Conservation (phyloP, 495 filamentous ascomycete genomes). For the Endocarpon pusillum region DNA sequence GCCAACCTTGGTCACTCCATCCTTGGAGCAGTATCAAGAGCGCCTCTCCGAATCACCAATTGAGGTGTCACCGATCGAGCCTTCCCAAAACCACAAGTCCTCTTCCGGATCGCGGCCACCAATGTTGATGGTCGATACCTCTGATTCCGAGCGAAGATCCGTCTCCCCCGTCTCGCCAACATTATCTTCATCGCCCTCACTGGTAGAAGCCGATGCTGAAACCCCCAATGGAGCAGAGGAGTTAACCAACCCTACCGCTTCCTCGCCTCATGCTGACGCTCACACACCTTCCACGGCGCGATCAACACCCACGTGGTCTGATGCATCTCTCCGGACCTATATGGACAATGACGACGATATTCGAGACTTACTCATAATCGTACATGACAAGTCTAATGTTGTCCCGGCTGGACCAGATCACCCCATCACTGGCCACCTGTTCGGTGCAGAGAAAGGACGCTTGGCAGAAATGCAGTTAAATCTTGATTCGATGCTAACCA, state of each 20-base stretch:
- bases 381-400: conserved; percentile 75
- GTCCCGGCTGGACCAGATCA: conserved; percentile 62
- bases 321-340: conserved; percentile 67
- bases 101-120: conserved; percentile 32
- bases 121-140: conserved; percentile 45
- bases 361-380: conserved; percentile 73
- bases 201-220: conserved; percentile 28
- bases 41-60: conserved; percentile 63
- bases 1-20: no score
- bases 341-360: conserved; percentile 87
- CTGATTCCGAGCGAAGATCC: conserved; percentile 38
- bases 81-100: conserved; percentile 10
- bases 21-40: no score
- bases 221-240: conserved; percentile 16
- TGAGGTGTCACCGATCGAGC: conserved; percentile 39
- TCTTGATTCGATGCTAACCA: conserved; percentile 71
- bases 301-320: conserved; percentile 53
- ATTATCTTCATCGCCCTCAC: conserved; percentile 49
- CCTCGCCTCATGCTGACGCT: conserved; percentile 19
- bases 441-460: conserved; percentile 66
- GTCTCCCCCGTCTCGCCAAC: conserved; percentile 42
- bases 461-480: conserved; percentile 68
- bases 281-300: conserved; percentile 15
- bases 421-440: conserved; percentile 63
- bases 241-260: conserved; percentile 25